These are phyloP conservation scores for Kitagawia praeruptora DNA, from an alignment of 129 eudicot genomes.

Conservation along the genomic window DNA sequence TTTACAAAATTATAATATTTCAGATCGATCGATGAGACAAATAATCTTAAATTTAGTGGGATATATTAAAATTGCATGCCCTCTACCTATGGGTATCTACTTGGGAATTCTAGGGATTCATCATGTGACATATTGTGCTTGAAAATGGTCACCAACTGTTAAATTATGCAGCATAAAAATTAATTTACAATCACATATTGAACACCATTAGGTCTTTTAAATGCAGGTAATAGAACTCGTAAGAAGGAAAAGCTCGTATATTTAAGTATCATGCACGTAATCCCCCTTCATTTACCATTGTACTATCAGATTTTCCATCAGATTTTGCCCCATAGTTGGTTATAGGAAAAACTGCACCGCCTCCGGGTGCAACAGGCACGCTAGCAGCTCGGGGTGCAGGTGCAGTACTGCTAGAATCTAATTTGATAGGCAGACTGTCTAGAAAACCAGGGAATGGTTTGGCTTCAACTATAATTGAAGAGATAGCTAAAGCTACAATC, in stretches of 20 bases:
- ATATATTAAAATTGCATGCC: too few species aligned
- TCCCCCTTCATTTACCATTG: neutral
- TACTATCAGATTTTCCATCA: conserved; percentile 8
- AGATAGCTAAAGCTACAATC: neutral
- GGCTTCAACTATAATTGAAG: neutral
- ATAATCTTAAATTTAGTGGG: neutral
- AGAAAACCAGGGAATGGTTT: neutral
- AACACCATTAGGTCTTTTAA: neutral
- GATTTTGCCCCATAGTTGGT: conserved; percentile 1
- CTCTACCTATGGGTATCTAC: too few species aligned
- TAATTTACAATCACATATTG: neutral
- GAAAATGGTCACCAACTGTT: too few species aligned
- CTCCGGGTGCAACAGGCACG: neutral
- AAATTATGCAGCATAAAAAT: too few species aligned
- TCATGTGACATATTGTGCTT: too few species aligned
- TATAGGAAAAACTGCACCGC: neutral
- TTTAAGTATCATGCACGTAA: neutral
- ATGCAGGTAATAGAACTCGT: neutral
- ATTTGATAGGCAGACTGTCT: neutral
- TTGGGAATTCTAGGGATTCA: too few species aligned
- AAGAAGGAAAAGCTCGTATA: neutral
- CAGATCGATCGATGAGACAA: neutral
- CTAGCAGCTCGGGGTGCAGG: neutral
- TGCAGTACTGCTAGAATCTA: neutral
- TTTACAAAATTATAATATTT: too few species aligned